Base-by-base conservation (phyloP, 1,284 basidiomycete genomes). In the Moesziomyces sp. region DNA sequence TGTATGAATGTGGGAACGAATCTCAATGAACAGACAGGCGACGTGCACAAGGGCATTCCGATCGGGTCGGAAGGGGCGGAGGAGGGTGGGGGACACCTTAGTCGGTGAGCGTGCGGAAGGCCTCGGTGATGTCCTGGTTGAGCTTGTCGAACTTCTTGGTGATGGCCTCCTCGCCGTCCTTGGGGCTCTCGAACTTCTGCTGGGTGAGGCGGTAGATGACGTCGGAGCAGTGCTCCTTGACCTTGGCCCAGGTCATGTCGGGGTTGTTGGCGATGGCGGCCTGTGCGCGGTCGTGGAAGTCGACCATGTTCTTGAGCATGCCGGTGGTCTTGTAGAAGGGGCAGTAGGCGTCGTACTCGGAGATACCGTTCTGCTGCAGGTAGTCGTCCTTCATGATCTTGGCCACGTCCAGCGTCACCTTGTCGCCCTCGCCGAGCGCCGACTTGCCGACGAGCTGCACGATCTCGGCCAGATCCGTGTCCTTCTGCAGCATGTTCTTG, bases 391-490 rank as follows among this genome's bases (percentile, higher is more conserved):
- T 99, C 82, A 99, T 89, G 92, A 99, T 94, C 57, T 92, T 89
- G 16, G 96, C 96, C 33, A 99, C 93, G 83, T 99, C 97, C 45
- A 99, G 89, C 9, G 95, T 99, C 82, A 98, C 95, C 89, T 99
- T 99, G 87, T 99, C 97, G 82, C 89, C 90, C 86, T 99, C 97
- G 76, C 97, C 96, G 47, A 99, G 88, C 30, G 97, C 96, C 80
- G 91, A 93, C 88, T 99, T 99, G 72, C 97, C 97, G 79, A 99
- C 97, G 13, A 99, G 88, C 85, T 99, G 97, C 46, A 99, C 97
- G 80, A 99, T 99, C 86, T 99, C 97, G 1, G 97, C 94, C 46
- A 99, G 89, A 81, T 99, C 96, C 80, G 95, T 92, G 86, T 99
- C 97, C 87, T 99, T 98, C 85, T 99, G 97, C 68, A 99, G 86